Evolutionary conservation across 305 asterid species (phyloP), one percentile per base, ranked within the genome.

Genomic region (Fraxinus dipetala): DNA sequence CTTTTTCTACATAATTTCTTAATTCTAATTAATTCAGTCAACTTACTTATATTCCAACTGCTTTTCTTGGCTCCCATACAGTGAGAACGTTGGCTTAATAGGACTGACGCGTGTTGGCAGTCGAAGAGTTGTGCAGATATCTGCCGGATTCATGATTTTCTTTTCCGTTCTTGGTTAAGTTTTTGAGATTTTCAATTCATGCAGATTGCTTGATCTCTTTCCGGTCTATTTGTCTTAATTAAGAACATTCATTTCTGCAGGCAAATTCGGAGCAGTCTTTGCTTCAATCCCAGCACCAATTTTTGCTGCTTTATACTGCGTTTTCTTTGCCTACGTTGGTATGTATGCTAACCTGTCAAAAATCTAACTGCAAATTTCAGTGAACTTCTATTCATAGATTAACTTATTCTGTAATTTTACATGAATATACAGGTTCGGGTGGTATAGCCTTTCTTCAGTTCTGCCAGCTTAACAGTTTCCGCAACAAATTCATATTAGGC

Each of bases 141-240:
- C 93, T 32, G 92, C 91, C 20, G 92, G 86, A 18, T 90, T 90
- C 91, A 90, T 90, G 93, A 81, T 90, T 36, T 90, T 90, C 92
- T 91, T 91, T 83, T 89, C 94, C 1, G 87, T 90, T 40, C 88
- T 90, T 5, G 94, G 94, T 90, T 83, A 83, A 28, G 45, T 13
- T 0, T 67, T 38, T 36, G 11, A 30, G 16, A 56, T 43, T 7
- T 20, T 56, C 56, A 2, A 22, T 18, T 26, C 26, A 48, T 79
- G 40, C 75, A 69, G 11, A 69, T 30, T 69, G n/a, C 40, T 69
- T 14, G 18, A 69, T 13, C 75, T 32, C 11, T 28, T 16, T 65
- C 63, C 11, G 16, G 73, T 24, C n/a, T 65, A 28, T 65, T 63
- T 7, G 18, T 65, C 35, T 11, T 18, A 63, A 77, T 36, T 2